Evolutionary conservation across 192 early-diverging fungal genomes (phyloP).

Genomic region (Backusella australiensis): DNA sequence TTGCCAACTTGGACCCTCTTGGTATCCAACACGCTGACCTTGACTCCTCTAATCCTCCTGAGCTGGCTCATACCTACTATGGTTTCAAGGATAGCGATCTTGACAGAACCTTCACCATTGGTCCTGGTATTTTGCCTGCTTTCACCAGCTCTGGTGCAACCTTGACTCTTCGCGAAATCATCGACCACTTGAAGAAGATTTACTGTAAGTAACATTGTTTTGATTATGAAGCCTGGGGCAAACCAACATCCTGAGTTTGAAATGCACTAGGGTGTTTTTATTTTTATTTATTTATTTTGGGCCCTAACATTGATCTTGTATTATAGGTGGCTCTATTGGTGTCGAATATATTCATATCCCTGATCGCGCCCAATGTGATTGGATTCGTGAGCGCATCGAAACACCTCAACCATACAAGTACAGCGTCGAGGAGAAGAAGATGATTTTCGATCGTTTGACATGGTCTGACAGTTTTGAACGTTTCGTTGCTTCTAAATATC

Average conservation of each 20-base stretch:
- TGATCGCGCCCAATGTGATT: conserved; percentile 94
- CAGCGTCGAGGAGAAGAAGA: conserved; percentile 83
- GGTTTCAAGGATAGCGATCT: conserved; percentile 93
- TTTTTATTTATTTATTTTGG: not conserved
- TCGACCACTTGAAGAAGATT: conserved; percentile 74
- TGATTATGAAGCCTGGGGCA: conserved; percentile 1
- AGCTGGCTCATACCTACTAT: conserved; percentile 86
- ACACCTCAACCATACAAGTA: conserved; percentile 88
- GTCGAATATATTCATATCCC: conserved; percentile 99
- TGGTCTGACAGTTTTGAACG: conserved; percentile 98
- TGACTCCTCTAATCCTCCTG: conserved; percentile 59
- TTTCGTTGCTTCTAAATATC: conserved; percentile 95
- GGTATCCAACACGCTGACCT: conserved; percentile 71
- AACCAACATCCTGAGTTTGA: not conserved
- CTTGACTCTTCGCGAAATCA: conserved; percentile 89
- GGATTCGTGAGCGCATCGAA: conserved; percentile 92
- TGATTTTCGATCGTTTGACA: conserved; percentile 94
- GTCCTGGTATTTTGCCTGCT: conserved; percentile 92
- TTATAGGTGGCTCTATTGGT: conserved; percentile 81
- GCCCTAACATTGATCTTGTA: not conserved
- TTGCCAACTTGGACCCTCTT: conserved; percentile 95
- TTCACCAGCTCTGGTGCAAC: conserved; percentile 70
- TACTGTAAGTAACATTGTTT: conserved; percentile 68
- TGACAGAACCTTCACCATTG: conserved; percentile 88
- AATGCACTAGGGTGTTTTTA: not conserved